Base-by-base conservation (phyloP, 257 asterid genomes). In the Cruciata laevipes region DNA sequence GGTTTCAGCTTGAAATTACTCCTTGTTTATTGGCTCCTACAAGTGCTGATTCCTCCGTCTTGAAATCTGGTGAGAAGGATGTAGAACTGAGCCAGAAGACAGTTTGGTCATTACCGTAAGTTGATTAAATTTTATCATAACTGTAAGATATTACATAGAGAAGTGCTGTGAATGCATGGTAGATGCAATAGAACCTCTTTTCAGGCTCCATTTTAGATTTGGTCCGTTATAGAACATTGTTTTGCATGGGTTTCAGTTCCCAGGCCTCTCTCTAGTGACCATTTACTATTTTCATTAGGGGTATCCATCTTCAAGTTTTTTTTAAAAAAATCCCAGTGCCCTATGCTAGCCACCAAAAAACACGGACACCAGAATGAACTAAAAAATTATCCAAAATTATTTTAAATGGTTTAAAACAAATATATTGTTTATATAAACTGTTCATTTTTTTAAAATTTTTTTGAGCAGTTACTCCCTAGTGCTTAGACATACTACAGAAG, bases 41-140 rank as follows among this genome's bases (percentile, higher is more conserved):
- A 69, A 82, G 33, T 69, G 82, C 72, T 31, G 66, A 72, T 74
- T 76, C 76, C 23, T 76, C 82, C 49, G 65, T 65, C 70, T 56
- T 57, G 66, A 80, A 78, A 57, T 63, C 81, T 44, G 76, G 70
- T 61, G 69, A 66, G 62, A 67, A 71, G 40, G 76, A 75, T 51
- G 69, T 57, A 38, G 84, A 76, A 75, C 62, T 32, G 57, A 77
- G 70, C 82, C 76, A 86, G 35, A 77, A 80, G 86, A 71, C 80
- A 33, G 97, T 90, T 44, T 90, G 96, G 97, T 77, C 89, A 57
- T 74, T 90, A 80, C 97, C 97, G 96, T 90, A 75, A 84, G 97
- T 84, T 64, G 55, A 44, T 63, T 17, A 23, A 17, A 62, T 61
- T 13, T 25, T 57, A 38, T 38, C 30, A 49, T 25, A 32, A 42